phyloP scores from a whole-genome alignment of 2,329 filamentous ascomycete species.

The Purpureocillium lavendulum region DNA sequence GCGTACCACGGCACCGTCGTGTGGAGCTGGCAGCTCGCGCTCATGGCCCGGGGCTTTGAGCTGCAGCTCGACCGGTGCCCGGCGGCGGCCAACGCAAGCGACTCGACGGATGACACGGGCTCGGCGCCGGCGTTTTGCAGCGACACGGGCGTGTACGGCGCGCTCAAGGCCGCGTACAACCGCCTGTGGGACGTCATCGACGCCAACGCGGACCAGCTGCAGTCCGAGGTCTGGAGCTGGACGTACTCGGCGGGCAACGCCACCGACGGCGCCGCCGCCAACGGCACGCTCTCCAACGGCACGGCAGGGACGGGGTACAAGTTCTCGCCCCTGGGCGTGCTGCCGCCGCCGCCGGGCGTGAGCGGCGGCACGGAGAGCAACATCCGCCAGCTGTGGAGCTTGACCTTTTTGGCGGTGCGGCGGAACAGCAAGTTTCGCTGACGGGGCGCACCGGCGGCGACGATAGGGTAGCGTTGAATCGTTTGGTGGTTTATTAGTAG shows the following conservation, averaged over 20 bases:
- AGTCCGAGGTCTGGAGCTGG: constrained; percentile 57
- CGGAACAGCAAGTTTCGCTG: constrained; percentile 2
- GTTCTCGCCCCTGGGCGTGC: constrained; percentile 13
- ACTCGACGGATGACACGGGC: constrained; percentile 1
- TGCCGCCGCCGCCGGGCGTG: constrained; percentile 8
- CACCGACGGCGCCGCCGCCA: too few species aligned
- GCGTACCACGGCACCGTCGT: constrained; percentile 56
- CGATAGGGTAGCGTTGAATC: too few species aligned
- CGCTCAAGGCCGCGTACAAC: constrained; percentile 44
- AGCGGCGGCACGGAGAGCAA: constrained; percentile 7
- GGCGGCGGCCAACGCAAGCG: not conserved
- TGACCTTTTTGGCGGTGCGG: constrained; percentile 7
- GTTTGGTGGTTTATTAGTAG: too few species aligned
- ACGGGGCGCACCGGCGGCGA: too few species aligned
- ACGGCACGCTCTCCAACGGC: not conserved
- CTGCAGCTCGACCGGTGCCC: constrained; percentile 46
- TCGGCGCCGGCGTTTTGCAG: constrained; percentile 39
- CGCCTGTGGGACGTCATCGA: constrained; percentile 54
- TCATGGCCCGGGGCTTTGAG: constrained; percentile 55
- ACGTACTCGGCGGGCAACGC: constrained; percentile 25
- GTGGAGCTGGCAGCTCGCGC: constrained; percentile 56
- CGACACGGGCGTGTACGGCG: constrained; percentile 32
- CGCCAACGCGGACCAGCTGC: constrained; percentile 39
- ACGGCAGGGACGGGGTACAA: constrained; percentile 5
- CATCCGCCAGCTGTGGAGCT: constrained; percentile 8